These are phyloP conservation scores for Botryosphaeria dothidea DNA, from an alignment of 2,329 filamentous ascomycete species.

Conservation along the genomic window DNA sequence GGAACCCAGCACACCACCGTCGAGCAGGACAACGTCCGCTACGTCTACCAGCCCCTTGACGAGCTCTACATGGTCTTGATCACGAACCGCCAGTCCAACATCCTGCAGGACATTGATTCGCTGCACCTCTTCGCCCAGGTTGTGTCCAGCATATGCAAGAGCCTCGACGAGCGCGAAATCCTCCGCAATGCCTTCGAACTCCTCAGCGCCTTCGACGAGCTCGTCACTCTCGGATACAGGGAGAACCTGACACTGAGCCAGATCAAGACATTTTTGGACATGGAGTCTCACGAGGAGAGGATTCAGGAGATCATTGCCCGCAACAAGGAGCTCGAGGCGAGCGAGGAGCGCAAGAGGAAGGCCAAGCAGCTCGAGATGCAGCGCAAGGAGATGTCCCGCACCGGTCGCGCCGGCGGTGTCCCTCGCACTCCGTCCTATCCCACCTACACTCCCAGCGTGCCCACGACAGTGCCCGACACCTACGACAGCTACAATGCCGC, in stretches of 20 bases:
- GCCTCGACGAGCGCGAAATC: conserved; percentile 92
- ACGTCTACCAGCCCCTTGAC: conserved; percentile 97
- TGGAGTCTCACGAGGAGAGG: conserved; percentile 98
- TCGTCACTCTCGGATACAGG: conserved; percentile 91
- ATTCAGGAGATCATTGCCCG: conserved; percentile 97
- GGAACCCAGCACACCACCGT: conserved; percentile 97
- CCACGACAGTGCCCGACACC: conserved; percentile 72
- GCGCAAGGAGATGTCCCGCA: conserved; percentile 89
- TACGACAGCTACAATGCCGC: conserved; percentile 96
- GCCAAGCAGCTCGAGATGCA: conserved; percentile 99
- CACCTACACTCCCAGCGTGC: conserved; percentile 79
- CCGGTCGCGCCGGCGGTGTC: conserved; percentile 58
- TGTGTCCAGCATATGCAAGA: conserved; percentile 94
- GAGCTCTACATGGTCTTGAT: conserved; percentile 99
- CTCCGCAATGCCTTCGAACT: conserved; percentile 93
- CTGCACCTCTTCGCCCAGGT: conserved; percentile 97
- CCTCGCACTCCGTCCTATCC: conserved; percentile 82
- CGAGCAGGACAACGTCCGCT: conserved; percentile 98
- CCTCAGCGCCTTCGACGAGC: conserved; percentile 93
- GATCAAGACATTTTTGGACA: conserved; percentile 98
- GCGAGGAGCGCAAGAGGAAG: conserved; percentile 96
- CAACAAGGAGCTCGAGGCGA: conserved; percentile 99
- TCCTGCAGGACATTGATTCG: conserved; percentile 98
- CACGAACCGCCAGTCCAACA: conserved; percentile 99
- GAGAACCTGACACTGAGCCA: conserved; percentile 96